These are phyloP conservation scores for Penstemon eatonii DNA, from an alignment of 257 asterid species.

Conservation along the genomic window DNA sequence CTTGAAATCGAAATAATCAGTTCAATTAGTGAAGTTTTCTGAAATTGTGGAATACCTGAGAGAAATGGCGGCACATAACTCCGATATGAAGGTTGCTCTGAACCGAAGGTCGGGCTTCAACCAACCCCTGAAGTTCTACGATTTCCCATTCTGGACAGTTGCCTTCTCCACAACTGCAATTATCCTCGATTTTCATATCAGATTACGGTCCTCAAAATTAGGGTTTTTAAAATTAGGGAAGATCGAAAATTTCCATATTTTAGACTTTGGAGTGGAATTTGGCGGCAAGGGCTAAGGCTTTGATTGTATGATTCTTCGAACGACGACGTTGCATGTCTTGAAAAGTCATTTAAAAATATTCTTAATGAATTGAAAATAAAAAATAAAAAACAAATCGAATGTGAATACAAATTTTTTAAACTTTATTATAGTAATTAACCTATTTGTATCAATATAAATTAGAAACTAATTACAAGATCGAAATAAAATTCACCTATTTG, in stretches of 20 bases:
- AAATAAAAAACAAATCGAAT: too few species aligned
- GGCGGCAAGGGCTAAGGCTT: conserved; percentile 28
- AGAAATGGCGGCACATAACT: conserved; percentile 78
- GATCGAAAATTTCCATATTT: background rate
- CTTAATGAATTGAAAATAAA: too few species aligned
- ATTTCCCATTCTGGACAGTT: conserved; percentile 90
- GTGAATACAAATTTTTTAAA: too few species aligned
- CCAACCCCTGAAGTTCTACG: conserved; percentile 83
- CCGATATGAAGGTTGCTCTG: conserved; percentile 74
- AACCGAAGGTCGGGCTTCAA: conserved; percentile 75
- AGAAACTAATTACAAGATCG: too few species aligned
- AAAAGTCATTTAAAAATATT: too few species aligned
- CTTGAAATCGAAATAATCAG: too few species aligned
- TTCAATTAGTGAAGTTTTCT: too few species aligned
- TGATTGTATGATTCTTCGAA: too few species aligned
- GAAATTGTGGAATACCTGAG: conserved; percentile 53
- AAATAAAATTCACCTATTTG: too few species aligned
- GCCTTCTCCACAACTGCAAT: conserved; percentile 84
- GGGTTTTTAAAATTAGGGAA: conserved; percentile 19
- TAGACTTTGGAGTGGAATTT: conserved; percentile 11
- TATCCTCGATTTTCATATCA: conserved; percentile 71
- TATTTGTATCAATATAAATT: too few species aligned
- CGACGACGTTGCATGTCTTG: too few species aligned
- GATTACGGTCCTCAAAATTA: background rate
- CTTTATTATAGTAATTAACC: too few species aligned